Percentiles rank a stretch among this genome's conserved stretches.
Evolutionary conservation across 371 early-diverging fungal genomes (phyloP).

Genomic region (Encephalitozoon hellem): DNA sequence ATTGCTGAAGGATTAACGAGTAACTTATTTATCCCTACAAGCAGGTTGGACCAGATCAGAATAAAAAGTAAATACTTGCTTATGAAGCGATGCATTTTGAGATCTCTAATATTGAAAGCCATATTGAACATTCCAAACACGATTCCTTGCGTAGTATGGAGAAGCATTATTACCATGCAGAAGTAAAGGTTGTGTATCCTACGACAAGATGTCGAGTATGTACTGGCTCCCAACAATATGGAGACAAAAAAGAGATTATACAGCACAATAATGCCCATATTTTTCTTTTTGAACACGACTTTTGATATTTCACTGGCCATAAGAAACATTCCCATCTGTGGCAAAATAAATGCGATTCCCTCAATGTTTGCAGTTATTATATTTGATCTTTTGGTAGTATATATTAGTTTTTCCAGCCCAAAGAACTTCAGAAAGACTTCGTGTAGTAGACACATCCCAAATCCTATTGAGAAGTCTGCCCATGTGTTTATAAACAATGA

Average conservation of each 20-base stretch:
- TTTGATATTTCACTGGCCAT: conserved; percentile 7
- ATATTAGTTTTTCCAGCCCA: background rate
- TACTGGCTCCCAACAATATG: background rate
- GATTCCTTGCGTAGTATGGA: background rate
- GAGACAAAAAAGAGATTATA: background rate
- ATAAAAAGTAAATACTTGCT: conserved; percentile 1
- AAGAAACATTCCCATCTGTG: conserved; percentile 3
- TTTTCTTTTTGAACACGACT: background rate
- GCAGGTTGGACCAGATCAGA: background rate
- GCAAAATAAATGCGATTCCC: background rate
- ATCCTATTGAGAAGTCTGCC: background rate
- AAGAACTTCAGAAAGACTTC: background rate
- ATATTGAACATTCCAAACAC: background rate
- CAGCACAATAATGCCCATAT: background rate
- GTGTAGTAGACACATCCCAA: background rate
- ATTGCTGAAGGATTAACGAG: background rate
- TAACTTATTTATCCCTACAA: background rate
- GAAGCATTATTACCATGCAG: background rate
- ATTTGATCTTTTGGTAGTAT: background rate
- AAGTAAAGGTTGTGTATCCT: conserved; percentile 7
- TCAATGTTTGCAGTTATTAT: background rate
- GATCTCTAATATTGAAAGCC: background rate
- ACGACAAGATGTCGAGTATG: background rate
- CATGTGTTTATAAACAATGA: background rate
- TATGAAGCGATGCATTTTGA: background rate